Base-by-base conservation (phyloP, 2,329 filamentous ascomycete species). In the Sclerotinia sclerotiorum region DNA sequence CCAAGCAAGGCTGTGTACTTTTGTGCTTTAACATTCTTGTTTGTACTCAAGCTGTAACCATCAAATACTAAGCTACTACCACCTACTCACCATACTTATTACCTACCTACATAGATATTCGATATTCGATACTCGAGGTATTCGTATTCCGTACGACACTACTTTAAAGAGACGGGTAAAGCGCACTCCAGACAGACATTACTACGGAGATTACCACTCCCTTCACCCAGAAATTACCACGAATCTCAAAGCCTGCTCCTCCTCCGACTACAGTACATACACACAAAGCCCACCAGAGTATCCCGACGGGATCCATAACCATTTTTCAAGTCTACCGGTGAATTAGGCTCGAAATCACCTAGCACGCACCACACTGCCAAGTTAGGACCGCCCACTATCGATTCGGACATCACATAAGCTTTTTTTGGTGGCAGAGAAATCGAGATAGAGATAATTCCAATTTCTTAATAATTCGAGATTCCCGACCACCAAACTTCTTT, bases 341-440 rank as follows among this genome's bases (percentile, higher is more conserved):
- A 27, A 52, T 52, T 52, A 52, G 51, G 29, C 24, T 52, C 15
- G 2, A 57, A 39, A 32, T 61, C 19, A 3, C 19, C 42, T 61
- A 32, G 19, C 11, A 15, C 19, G 7, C 19, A 29, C 17, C 10
- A 21, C 21, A 46, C 27, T 60, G 44, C 56, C 56, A 29, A 46
- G n/a, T 29, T 46, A 7, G 4, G 44, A n/a, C 17, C 17, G 21
- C 19, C 42, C 57, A 13, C 57, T 32, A 32, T 46, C 42, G 21
- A 60, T 32, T 17, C 57, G 42, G 57, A 29, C 29, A 60, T 35
- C 57, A 61, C 21, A 61, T 24, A 61, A 61, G 57, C 57, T 46
- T 46, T 60, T 57, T 39, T 32, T 32, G 35, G 57, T 48, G 42
- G 57, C 57, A 61, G 57, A 48, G 58, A 49, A 35, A 49, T 49